Percentiles rank a stretch among this genome's conserved stretches.
Conservation (phyloP, 495 filamentous ascomycete species). For the Pseudotulostoma volvatum region DNA sequence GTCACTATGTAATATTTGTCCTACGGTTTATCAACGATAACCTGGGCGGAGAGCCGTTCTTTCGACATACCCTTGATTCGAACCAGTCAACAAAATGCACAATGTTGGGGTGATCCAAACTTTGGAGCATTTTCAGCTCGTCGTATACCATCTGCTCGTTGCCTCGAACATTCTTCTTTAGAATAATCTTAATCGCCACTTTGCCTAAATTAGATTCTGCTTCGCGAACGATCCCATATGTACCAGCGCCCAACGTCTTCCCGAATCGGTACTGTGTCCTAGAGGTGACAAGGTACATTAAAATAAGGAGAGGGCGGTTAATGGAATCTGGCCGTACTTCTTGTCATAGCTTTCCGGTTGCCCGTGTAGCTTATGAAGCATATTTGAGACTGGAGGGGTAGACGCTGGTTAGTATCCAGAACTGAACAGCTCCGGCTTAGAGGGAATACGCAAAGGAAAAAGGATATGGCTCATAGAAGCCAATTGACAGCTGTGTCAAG, state of each 20-base stretch:
- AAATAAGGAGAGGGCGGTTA: slow-evolving; percentile 1
- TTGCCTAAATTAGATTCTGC: slow-evolving; percentile 70
- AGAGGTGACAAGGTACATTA: slow-evolving; percentile 6
- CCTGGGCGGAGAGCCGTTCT: not conserved
- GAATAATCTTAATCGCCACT: slow-evolving; percentile 95
- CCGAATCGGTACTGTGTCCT: slow-evolving; percentile 84
- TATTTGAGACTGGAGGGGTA: slow-evolving; percentile 49
- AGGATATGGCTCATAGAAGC: too few species aligned
- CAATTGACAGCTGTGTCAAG: too few species aligned
- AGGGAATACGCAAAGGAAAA: too few species aligned
- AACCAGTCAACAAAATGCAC: slow-evolving; percentile 99
- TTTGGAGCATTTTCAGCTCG: slow-evolving; percentile 83
- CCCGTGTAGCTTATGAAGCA: slow-evolving; percentile 94
- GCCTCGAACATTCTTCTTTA: slow-evolving; percentile 98
- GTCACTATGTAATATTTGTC: slow-evolving; percentile 99
- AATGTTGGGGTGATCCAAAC: slow-evolving; percentile 85
- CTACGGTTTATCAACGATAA: slow-evolving; percentile 25
- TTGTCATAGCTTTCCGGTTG: slow-evolving; percentile 98
- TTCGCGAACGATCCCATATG: slow-evolving; percentile 96
- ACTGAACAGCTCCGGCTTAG: too few species aligned
- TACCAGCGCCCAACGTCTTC: slow-evolving; percentile 85
- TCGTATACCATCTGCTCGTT: slow-evolving; percentile 98
- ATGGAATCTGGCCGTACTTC: slow-evolving; percentile 44
- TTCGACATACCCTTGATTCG: slow-evolving; percentile 53
- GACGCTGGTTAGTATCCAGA: too few species aligned